Evolutionary conservation across 257 asterid genomes (phyloP).

Genomic region (Marsdenia floribunda): DNA sequence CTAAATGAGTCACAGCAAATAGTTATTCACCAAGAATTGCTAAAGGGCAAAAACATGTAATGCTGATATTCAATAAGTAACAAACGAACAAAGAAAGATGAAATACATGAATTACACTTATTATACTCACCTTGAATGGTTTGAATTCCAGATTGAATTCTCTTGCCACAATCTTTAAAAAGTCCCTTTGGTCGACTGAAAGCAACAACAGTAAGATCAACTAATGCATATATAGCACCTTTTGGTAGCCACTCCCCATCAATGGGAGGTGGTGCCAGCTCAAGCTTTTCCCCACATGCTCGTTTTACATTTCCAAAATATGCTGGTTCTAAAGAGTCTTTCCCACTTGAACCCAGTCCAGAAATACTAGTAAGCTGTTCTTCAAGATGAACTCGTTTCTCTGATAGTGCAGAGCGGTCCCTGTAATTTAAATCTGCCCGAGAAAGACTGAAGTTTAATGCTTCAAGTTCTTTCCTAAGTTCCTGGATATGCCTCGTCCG

Average conservation of each 20-base stretch:
- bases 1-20: not conserved
- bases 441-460: constrained; percentile 54
- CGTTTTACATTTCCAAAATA: constrained; percentile 85
- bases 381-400: constrained; percentile 57
- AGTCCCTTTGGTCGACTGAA: constrained; percentile 92
- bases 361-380: constrained; percentile 47
- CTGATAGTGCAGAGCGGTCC: constrained; percentile 67
- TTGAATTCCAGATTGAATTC: constrained; percentile 81
- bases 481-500: constrained; percentile 59
- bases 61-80: not conserved
- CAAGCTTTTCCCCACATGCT: constrained; percentile 71
- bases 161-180: constrained; percentile 73
- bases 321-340: constrained; percentile 72
- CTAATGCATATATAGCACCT: constrained; percentile 88
- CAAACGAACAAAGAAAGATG: constrained; percentile 10
- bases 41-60: constrained; percentile 9
- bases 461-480: constrained; percentile 58
- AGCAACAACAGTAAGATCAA: constrained; percentile 82
- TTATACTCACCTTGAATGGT: constrained; percentile 63
- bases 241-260: constrained; percentile 99
- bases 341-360: constrained; percentile 45
- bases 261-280: constrained; percentile 93
- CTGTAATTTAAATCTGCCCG: constrained; percentile 52
- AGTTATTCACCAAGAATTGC: not conserved
- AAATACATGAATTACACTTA: constrained; percentile 9